phyloP scores from a whole-genome alignment of 202 grass and related monocot species.

The Alloteropsis angusta region DNA sequence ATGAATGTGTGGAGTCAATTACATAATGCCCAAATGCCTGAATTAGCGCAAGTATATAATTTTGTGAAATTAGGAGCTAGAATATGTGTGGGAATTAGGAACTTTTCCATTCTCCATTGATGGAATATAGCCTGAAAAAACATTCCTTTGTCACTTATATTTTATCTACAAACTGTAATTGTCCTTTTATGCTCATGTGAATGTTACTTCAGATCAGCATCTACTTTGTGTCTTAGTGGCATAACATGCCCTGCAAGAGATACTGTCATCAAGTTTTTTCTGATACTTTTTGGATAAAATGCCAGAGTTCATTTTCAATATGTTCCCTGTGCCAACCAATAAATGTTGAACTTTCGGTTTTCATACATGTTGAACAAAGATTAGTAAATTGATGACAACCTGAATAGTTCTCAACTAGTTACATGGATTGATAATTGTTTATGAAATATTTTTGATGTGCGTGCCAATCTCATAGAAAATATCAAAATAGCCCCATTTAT shows the following conservation, averaged over 20 bases:
- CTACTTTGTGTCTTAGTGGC: background rate
- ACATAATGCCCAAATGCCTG: background rate
- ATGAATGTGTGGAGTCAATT: background rate
- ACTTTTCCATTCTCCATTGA: background rate
- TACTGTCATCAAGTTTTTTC: background rate
- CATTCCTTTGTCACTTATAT: background rate
- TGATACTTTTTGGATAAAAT: background rate
- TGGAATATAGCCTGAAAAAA: background rate
- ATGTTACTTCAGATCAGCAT: background rate
- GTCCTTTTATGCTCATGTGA: background rate
- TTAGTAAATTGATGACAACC: background rate
- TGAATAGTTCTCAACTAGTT: constrained; percentile 20
- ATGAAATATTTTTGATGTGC: background rate
- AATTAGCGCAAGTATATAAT: background rate
- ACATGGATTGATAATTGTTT: background rate
- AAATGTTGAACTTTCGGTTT: background rate
- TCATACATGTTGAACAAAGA: background rate
- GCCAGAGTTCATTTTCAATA: background rate
- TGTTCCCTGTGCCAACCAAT: background rate
- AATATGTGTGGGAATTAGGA: background rate
- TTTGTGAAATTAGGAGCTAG: background rate
- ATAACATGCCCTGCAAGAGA: background rate
- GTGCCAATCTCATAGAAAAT: background rate
- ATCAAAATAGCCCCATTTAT: background rate
- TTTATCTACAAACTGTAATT: background rate